A percentile compares a stretch with the other conserved stretches of the same genome.
Evolutionary conservation across 768 basidiomycete species (phyloP).

Genomic region (Russula vinacea): DNA sequence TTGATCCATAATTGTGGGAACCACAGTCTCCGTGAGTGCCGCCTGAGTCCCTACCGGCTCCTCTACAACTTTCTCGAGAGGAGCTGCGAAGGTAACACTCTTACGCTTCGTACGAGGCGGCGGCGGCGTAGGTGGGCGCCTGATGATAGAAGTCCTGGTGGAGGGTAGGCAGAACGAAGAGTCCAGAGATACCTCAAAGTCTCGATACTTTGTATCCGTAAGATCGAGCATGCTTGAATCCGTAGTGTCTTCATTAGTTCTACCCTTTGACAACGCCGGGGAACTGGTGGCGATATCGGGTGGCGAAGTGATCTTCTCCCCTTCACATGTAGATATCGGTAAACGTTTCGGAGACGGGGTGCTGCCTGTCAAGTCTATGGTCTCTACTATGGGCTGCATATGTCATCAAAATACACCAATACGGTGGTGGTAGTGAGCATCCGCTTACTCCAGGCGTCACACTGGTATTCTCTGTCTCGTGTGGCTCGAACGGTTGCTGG

Average conservation of each 20-base stretch:
- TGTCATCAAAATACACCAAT: background rate
- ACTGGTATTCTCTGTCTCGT: background rate
- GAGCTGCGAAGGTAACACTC: slow-evolving; percentile 25
- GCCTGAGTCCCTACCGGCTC: background rate
- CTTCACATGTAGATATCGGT: background rate
- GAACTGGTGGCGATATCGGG: background rate
- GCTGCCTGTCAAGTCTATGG: slow-evolving; percentile 19
- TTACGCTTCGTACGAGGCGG: slow-evolving; percentile 17
- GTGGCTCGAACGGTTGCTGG: background rate
- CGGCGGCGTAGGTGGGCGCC: slow-evolving; percentile 16
- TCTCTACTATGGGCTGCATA: slow-evolving; percentile 4
- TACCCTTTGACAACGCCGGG: background rate
- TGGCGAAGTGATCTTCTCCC: background rate
- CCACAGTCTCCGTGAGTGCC: background rate
- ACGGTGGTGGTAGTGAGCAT: too few relatives aligned
- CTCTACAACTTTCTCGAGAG: slow-evolving; percentile 1
- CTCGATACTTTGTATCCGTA: slow-evolving; percentile 14
- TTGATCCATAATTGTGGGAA: background rate
- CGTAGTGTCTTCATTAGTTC: slow-evolving; percentile 1
- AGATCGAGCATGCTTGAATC: slow-evolving; percentile 10
- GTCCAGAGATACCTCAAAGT: slow-evolving; percentile 23
- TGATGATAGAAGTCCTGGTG: background rate
- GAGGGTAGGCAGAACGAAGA: slow-evolving; percentile 24
- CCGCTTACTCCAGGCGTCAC: background rate
- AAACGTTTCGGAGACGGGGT: slow-evolving; percentile 11